A percentile compares a stretch with the other conserved stretches of the same genome.
Evolutionary conservation across 352 stramenopile species (phyloP).

Genomic region (Phytophthora foliorum): DNA sequence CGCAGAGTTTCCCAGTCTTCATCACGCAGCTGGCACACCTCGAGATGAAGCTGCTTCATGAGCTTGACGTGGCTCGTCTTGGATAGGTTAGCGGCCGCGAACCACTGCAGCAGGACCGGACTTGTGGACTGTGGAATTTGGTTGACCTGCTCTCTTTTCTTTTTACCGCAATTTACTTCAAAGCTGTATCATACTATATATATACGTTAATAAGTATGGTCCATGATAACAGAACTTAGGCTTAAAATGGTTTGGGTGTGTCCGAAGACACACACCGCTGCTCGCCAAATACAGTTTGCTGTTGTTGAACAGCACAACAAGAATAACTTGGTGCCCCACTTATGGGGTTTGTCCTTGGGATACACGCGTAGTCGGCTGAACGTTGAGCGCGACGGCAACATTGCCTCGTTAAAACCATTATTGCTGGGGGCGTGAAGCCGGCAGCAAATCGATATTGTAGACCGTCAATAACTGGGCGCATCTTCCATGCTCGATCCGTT

Average conservation of each 20-base stretch:
- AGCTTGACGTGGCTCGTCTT: conserved; percentile 11
- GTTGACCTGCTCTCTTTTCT: background rate
- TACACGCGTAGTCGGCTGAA: background rate
- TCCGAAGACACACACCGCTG: background rate
- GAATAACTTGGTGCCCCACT: background rate
- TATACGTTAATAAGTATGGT: background rate
- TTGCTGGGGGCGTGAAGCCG: background rate
- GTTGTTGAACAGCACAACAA: background rate
- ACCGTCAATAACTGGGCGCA: background rate
- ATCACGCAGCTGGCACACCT: conserved; percentile 2
- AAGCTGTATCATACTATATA: conserved; percentile 9
- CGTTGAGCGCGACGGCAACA: background rate
- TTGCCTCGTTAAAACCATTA: conserved; percentile 4
- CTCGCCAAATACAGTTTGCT: background rate
- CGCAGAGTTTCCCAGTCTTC: background rate
- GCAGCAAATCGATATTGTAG: background rate
- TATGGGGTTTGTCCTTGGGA: background rate
- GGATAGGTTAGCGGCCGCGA: background rate
- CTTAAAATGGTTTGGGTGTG: conserved; percentile 3
- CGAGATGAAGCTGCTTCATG: conserved; percentile 1
- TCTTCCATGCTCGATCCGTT: conserved; percentile 4
- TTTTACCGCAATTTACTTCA: conserved; percentile 7
- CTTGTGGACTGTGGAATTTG: background rate
- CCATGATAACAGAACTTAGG: conserved; percentile 10
- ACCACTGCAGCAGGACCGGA: background rate